Evolutionary conservation across 495 filamentous ascomycete genomes (phyloP), one percentile per base, ranked within the genome.

Genomic region (Bacidia rubella): DNA sequence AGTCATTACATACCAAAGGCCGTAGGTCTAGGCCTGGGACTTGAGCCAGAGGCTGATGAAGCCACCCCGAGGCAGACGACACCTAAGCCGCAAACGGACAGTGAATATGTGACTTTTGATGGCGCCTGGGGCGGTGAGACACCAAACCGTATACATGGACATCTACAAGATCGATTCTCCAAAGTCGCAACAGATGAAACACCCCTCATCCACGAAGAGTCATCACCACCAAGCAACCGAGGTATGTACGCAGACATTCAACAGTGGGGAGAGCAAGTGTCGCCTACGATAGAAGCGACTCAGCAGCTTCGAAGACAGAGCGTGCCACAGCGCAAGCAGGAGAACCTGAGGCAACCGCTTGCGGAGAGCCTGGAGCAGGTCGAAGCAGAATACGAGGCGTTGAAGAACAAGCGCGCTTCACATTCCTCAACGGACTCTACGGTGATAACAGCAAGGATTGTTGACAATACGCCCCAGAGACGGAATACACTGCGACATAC

Each of bases 381-480:
- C 12, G 55, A 58, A 17, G 11, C 42, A 0, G 55, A 58, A n/a
- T 3, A 49, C 20, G 51, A 51, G 27, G 52, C 56, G 4, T 46
- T 58, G 3, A 52, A 69, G 60, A 43, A 71, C 62, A 60, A 67
- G 63, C 54, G 73, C 11, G 74, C 77, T 27, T 90, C 85, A 19
- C 71, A 68, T 15, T 71, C 80, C 54, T 87, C 85, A 11, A 75
- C 72, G 5, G 72, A 75, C 9, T 87, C 85, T 2, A 87, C 84
- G 0, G 65, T 80, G 3, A 74, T 88, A 15, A 82, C 85, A 65
- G 84, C 79, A 11, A 75, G 85, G 64, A 73, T 87, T 23, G 76
- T 87, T 32, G 81, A 84, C 46, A 68, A 71, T 2, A 70, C 74
- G 3, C 79, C 76, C 40, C 63, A 61, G 27, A 72, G 76, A 44